Evolutionary conservation across 2,329 filamentous ascomycete species (phyloP).

Genomic region (Mycosphaerelloides madeirae): DNA sequence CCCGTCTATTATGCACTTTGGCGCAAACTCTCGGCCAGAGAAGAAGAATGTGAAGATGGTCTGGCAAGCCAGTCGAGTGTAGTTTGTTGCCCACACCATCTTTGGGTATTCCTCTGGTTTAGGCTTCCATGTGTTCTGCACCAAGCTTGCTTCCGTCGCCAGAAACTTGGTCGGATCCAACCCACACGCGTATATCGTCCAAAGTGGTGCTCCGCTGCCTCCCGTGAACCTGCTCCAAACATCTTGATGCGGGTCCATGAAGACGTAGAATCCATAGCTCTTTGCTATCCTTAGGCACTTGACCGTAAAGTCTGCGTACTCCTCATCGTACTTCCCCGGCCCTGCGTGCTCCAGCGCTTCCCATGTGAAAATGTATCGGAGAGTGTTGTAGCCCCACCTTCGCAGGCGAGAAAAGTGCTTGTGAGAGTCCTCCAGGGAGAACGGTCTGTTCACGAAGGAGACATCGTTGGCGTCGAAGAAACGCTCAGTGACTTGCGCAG

Average conservation of each 20-base stretch:
- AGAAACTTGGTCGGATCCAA: conserved; percentile 81
- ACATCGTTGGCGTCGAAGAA: conserved; percentile 95
- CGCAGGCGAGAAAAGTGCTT: conserved; percentile 80
- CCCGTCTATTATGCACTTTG: conserved; percentile 91
- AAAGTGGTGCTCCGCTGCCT: conserved; percentile 92
- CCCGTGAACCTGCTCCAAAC: conserved; percentile 96
- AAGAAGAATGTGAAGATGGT: conserved; percentile 96
- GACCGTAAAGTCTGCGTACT: conserved; percentile 89
- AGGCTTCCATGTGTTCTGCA: conserved; percentile 81
- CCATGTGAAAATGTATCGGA: conserved; percentile 97
- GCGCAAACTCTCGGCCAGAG: conserved; percentile 82
- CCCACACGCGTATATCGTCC: conserved; percentile 93
- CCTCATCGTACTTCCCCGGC: conserved; percentile 87
- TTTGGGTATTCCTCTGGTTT: conserved; percentile 84
- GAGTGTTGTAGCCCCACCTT: conserved; percentile 90
- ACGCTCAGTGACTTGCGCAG: conserved; percentile 68
- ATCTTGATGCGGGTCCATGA: conserved; percentile 99
- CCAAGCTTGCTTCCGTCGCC: conserved; percentile 82
- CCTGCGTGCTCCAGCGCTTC: conserved; percentile 94
- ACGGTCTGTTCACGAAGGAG: conserved; percentile 82
- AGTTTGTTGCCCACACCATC: conserved; percentile 99
- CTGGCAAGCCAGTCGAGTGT: conserved; percentile 77
- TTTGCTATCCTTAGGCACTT: conserved; percentile 77
- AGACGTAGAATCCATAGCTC: conserved; percentile 88
- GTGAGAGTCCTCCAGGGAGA: conserved; percentile 75